Conservation (phyloP, 139 green algal species). For the Ettlia oleoabundans region DNA sequence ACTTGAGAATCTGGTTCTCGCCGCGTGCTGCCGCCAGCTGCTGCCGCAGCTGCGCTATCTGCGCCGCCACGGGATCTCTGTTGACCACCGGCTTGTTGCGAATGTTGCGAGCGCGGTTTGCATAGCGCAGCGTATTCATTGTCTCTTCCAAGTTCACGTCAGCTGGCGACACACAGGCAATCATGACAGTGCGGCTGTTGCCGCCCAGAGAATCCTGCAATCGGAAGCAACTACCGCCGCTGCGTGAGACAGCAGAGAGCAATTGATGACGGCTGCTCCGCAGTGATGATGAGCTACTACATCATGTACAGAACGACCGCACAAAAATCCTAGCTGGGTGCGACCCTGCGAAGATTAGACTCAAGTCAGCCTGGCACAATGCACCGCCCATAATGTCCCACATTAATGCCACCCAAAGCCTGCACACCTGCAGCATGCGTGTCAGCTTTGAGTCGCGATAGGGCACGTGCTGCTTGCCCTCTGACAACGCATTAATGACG, state of each 20-base stretch:
- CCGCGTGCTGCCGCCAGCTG: slow-evolving; percentile 68
- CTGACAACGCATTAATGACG: slow-evolving; percentile 94
- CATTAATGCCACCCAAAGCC: too few relatives aligned
- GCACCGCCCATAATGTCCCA: not conserved
- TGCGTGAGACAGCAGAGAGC: not conserved
- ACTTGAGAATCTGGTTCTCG: slow-evolving; percentile 60
- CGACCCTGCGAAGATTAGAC: too few relatives aligned
- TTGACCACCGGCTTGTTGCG: slow-evolving; percentile 96
- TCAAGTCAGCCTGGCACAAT: too few relatives aligned
- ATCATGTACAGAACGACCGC: too few relatives aligned
- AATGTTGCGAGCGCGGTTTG: slow-evolving; percentile 90
- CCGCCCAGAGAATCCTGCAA: slow-evolving; percentile 94
- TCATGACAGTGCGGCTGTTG: slow-evolving; percentile 95
- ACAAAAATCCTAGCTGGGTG: too few relatives aligned
- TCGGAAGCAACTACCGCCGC: too few relatives aligned
- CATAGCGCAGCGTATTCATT: slow-evolving; percentile 63
- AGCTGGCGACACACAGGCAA: slow-evolving; percentile 91
- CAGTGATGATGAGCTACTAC: too few relatives aligned
- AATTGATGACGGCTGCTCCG: too few relatives aligned
- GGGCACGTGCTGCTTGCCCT: slow-evolving; percentile 82
- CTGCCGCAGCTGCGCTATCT: slow-evolving; percentile 79
- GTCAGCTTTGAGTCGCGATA: slow-evolving; percentile 97
- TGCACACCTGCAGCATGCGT: slow-evolving; percentile 81
- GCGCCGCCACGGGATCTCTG: slow-evolving; percentile 80
- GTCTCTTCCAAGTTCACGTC: slow-evolving; percentile 82